Conservation (phyloP, 345 rosid species). For the rapeseed (Brassica napus) region DNA sequence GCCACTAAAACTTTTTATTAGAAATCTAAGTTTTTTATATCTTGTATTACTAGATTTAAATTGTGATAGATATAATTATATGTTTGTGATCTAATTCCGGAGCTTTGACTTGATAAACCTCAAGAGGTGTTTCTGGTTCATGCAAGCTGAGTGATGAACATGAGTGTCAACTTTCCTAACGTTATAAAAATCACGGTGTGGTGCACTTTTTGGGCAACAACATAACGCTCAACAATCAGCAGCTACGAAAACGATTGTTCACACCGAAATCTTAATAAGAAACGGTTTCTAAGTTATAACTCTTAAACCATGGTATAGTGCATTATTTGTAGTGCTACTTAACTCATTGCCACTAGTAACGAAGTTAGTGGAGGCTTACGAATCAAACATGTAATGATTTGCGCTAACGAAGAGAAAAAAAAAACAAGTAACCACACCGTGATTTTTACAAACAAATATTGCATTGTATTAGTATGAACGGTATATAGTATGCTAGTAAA, state of each 20-base stretch:
- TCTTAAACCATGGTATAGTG: no score
- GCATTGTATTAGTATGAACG: not conserved
- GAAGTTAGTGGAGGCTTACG: not conserved
- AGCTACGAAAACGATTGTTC: no score
- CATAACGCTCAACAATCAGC: no score
- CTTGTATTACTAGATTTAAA: no score
- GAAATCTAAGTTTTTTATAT: no score
- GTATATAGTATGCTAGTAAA: no score
- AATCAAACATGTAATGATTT: slow-evolving; percentile 7
- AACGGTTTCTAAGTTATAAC: no score
- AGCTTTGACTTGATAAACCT: slow-evolving; percentile 98
- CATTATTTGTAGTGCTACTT: not conserved
- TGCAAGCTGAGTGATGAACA: slow-evolving; percentile 98
- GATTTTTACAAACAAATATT: slow-evolving; percentile 39
- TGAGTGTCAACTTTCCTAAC: slow-evolving; percentile 99
- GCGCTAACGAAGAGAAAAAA: not conserved
- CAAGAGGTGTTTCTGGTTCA: slow-evolving; percentile 99
- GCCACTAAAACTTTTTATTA: no score
- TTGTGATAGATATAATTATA: no score
- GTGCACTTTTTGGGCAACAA: slow-evolving; percentile 70
- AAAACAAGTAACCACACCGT: not conserved
- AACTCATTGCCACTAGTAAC: not conserved
- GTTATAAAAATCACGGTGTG: slow-evolving; percentile 97
- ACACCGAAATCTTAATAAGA: no score
- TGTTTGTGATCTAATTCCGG: slow-evolving; percentile 42